Base-by-base conservation (phyloP, 1,284 basidiomycete species). In the Apiotrichum porosum region DNA sequence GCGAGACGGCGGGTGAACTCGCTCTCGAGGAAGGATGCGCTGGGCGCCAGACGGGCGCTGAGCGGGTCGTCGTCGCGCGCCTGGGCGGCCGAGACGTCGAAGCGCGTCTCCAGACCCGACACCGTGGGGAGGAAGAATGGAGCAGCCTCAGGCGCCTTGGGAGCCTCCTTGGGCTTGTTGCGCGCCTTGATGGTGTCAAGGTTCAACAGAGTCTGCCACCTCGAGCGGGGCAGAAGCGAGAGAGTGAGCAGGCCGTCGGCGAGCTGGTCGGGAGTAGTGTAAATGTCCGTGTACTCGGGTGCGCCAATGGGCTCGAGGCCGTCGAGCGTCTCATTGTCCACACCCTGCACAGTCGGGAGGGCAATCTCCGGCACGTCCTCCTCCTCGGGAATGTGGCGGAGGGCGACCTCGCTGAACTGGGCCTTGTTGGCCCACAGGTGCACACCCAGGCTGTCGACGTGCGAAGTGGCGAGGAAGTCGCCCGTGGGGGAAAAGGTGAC, bases 391-490 rank as follows among this genome's bases (percentile, higher is more conserved):
- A 94, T 79, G 43, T 83, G 84, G 55, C 84, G 83, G 65, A 95
- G 81, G 2, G 90, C 80, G 9, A 97, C 80, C 47, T 94, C 87
- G 0, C 83, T 74, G 69, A 93, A 97, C 66, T 97, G 94, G 15
- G 92, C 88, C 48, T 91, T 84, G 73, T 99, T 98, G 18, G 92
- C 90, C 92, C 95, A 99, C 13, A 99, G 80, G 68, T 87, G 93
- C 5, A 99, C 81, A 6, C 93, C 95, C 37, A 97, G 84, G 51
- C 85, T 91, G 65, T 95, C 93, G 3, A 94, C 84, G 70, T 99
- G 95, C 0, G 89, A 79, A 2, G 93, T 95, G 0, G 95, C 95
- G 48, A 99, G 73, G 74, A 99, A 98, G 71, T 98, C 95, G 50
- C 87, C 86, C 0, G 90, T 87, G 0, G 95, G 95, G 1, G 91